phyloP scores from a whole-genome alignment of 495 filamentous ascomycete genomes.

The Bathelium albidoporum region DNA sequence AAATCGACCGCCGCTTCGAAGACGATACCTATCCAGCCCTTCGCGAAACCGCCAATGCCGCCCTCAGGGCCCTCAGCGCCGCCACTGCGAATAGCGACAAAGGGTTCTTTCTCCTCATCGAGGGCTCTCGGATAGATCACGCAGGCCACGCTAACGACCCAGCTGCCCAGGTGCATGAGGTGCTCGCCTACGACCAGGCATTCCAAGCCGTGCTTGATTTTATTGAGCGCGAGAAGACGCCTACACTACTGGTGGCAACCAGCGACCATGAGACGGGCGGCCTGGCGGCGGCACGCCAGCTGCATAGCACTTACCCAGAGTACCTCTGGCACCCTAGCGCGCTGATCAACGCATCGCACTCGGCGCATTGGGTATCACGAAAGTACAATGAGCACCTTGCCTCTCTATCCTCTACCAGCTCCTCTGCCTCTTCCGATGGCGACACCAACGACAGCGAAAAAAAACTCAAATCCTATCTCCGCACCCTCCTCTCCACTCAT shows the following conservation, averaged over 20 bases:
- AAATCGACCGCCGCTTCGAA: slow-evolving; percentile 74
- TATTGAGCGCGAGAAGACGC: slow-evolving; percentile 57
- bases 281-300: slow-evolving; percentile 65
- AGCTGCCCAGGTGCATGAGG: slow-evolving; percentile 88
- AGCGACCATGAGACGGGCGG: slow-evolving; percentile 96
- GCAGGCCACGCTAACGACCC: slow-evolving; percentile 93
- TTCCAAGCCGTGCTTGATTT: slow-evolving; percentile 79
- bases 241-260: slow-evolving; percentile 74
- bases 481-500: slow-evolving; percentile 48
- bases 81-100: slow-evolving; percentile 78
- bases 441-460: slow-evolving; percentile 18
- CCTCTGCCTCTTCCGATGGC: slow-evolving; percentile 21
- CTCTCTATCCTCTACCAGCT: slow-evolving; percentile 14
- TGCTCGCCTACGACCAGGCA: slow-evolving; percentile 81
- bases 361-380: slow-evolving; percentile 55
- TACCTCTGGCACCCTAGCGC: slow-evolving; percentile 83
- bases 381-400: slow-evolving; percentile 50
- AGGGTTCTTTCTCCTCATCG: slow-evolving; percentile 98
- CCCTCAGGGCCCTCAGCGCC: slow-evolving; percentile 64
- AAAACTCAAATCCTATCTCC: slow-evolving; percentile 46
- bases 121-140: slow-evolving; percentile 92
- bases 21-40: slow-evolving; percentile 76
- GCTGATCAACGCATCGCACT: slow-evolving; percentile 71
- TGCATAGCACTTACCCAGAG: slow-evolving; percentile 53
- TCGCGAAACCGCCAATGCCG: slow-evolving; percentile 82